These are phyloP conservation scores for Salvia rosmarinus DNA, from an alignment of 257 asterid species.

Conservation along the genomic window DNA sequence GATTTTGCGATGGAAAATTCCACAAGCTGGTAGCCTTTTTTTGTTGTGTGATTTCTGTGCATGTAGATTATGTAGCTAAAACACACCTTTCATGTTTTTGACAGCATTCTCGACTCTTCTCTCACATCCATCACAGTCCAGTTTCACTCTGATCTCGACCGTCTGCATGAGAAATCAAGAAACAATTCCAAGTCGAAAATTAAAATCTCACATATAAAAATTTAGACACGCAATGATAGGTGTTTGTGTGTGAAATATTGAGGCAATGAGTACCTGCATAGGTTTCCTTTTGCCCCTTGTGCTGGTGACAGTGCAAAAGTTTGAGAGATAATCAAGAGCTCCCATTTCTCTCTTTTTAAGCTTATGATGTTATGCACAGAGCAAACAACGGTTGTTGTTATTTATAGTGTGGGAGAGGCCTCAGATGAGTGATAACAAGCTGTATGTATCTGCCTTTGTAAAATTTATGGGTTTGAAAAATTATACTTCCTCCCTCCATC, in stretches of 20 bases:
- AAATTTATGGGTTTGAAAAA: constrained; percentile 9
- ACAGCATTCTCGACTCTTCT: constrained; percentile 82
- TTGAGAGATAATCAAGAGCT: constrained; percentile 82
- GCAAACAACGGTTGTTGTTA: constrained; percentile 32
- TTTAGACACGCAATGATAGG: constrained; percentile 9
- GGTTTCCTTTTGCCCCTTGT: constrained; percentile 66
- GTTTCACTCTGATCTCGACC: constrained; percentile 86
- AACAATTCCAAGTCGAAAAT: no score
- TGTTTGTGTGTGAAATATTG: constrained; percentile 29
- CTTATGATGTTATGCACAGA: constrained; percentile 29
- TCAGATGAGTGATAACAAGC: constrained; percentile 38
- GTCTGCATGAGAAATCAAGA: constrained; percentile 41
- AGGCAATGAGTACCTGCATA: constrained; percentile 63
- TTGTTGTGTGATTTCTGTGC: background rate
- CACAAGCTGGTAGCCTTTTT: no score
- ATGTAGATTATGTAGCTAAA: background rate
- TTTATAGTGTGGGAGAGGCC: constrained; percentile 41
- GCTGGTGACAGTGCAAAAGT: constrained; percentile 74
- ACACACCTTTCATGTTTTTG: constrained; percentile 65
- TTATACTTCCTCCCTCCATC: no score
- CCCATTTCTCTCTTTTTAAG: constrained; percentile 54
- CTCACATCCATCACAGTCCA: constrained; percentile 99
- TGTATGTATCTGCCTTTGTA: background rate
- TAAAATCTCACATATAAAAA: background rate
- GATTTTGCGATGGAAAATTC: no score